phyloP scores from a whole-genome alignment of 176 grass and related monocot species.

The Avena sativa region DNA sequence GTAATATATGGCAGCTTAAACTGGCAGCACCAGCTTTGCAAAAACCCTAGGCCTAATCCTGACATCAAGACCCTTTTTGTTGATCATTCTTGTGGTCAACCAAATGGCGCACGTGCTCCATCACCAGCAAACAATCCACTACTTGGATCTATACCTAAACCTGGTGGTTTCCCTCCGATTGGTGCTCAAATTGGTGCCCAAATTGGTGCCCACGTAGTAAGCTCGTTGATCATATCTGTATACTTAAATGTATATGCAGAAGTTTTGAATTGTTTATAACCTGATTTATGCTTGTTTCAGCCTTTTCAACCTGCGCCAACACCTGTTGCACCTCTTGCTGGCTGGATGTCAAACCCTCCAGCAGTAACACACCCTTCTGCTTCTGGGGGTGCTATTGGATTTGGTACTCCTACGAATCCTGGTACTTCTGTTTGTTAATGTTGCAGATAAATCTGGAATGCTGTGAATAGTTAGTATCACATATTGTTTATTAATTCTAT shows the following conservation, averaged over 20 bases:
- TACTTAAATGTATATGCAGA: slow-evolving; percentile 30
- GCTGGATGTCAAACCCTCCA: slow-evolving; percentile 98
- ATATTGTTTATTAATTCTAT: slow-evolving; percentile 22
- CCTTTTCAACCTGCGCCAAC: slow-evolving; percentile 90
- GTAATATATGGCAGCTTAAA: slow-evolving; percentile 82
- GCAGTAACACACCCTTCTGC: slow-evolving; percentile 77
- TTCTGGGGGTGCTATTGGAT: slow-evolving; percentile 92
- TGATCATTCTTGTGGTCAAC: slow-evolving; percentile 96
- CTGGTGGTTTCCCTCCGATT: slow-evolving; percentile 90
- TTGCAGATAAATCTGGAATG: slow-evolving; percentile 39
- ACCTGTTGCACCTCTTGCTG: slow-evolving; percentile 87
- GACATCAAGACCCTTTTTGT: slow-evolving; percentile 99
- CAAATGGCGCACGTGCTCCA: slow-evolving; percentile 96
- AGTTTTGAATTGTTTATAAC: slow-evolving; percentile 16
- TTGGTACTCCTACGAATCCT: slow-evolving; percentile 86
- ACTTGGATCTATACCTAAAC: slow-evolving; percentile 86
- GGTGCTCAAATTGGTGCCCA: slow-evolving; percentile 88
- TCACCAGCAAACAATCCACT: slow-evolving; percentile 88
- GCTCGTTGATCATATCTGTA: slow-evolving; percentile 37
- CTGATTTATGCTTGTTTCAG: slow-evolving; percentile 54
- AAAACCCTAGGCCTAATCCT: slow-evolving; percentile 98
- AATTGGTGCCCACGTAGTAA: slow-evolving; percentile 87
- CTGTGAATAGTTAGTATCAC: slow-evolving; percentile 10
- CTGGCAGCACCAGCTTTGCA: slow-evolving; percentile 99
- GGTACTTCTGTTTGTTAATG: slow-evolving; percentile 57